A percentile compares a stretch with the other conserved stretches of the same genome.
Conservation (phyloP, 352 stramenopile genomes). For the Pythium phragmitis region DNA sequence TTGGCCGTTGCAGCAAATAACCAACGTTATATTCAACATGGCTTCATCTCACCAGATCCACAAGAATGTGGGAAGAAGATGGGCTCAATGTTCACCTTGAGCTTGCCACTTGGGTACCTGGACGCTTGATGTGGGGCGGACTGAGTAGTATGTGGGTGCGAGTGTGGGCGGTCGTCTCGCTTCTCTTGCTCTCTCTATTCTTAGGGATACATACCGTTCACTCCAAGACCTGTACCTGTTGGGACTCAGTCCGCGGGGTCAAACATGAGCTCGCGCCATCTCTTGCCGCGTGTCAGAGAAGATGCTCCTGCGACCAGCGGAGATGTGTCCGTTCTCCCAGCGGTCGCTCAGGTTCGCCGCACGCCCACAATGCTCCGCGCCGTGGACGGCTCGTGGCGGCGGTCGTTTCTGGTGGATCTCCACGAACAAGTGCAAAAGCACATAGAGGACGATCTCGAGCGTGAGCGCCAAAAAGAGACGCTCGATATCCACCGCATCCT, state of each 20-base stretch:
- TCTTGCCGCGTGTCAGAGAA: conserved; percentile 4
- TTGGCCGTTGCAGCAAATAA: conserved; percentile 5
- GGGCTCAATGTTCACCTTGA: not conserved
- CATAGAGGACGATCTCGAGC: conserved; percentile 39
- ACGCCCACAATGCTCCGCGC: conserved; percentile 13
- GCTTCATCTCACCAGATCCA: not conserved
- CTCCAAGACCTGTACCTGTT: not conserved
- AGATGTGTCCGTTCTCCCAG: not conserved
- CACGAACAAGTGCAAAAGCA: conserved; percentile 58
- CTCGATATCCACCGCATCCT: conserved; percentile 56
- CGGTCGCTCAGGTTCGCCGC: not conserved
- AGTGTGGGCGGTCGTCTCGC: too few relatives aligned
- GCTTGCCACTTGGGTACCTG: too few relatives aligned
- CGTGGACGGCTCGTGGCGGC: conserved; percentile 5
- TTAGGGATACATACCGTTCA: not conserved
- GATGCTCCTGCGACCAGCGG: not conserved
- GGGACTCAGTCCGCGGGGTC: too few relatives aligned
- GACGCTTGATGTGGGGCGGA: not conserved
- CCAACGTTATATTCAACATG: conserved; percentile 22
- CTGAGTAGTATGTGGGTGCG: not conserved
- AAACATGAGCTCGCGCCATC: not conserved
- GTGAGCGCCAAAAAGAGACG: conserved; percentile 47
- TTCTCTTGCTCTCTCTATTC: not conserved
- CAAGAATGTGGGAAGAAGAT: not conserved
- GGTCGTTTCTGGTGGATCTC: conserved; percentile 53